Base-by-base conservation (phyloP, 176 grass and related monocot genomes). In the Cocos nucifera region DNA sequence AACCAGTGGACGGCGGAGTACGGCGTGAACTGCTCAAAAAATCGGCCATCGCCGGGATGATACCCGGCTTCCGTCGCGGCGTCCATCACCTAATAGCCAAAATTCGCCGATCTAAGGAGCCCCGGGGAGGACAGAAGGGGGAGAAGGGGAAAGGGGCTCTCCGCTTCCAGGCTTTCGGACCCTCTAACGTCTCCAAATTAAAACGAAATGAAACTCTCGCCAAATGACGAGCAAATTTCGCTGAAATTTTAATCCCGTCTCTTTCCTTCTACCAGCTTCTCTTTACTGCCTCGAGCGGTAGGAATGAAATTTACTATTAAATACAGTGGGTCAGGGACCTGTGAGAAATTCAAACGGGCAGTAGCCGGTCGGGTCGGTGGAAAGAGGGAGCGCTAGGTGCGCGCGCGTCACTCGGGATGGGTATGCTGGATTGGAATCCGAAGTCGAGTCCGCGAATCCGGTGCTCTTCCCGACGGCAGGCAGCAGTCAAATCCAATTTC, bases 401-500 rank as follows among this genome's bases (percentile, higher is more conserved):
- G 27, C 27, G 24, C 17, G 22, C 27, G 17, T 8, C 23, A 19
- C 24, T 35, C 26, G 58, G 28, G 4, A 17, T 0, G 15, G n/a
- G 27, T 61, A 27, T n/a, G 24, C 28, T 35, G 5, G 58, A 61
- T 61, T 39, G 27, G 58, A 61, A 61, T 61, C 58, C 28, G 17
- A 61, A 39, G 28, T 61, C 16, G 25, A 61, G 58, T 39, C 27
- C 58, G 58, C 58, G 58, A 61, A 61, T 61, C 58, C 58, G 30
- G 58, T 39, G 58, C 58, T 8, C 58, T 35, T 14, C 58, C 28
- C 26, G 58, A 61, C 25, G 39, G 5, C 58, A 22, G 26, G 26
- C 58, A 39, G 30, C 28, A 7, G 25, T 61, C 58, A 61, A 61
- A 35, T 61, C 7, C 6, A 2, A 27, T 30, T 29, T 61, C 17